Percentiles rank a stretch among this genome's conserved stretches.
Evolutionary conservation across 2,329 filamentous ascomycete species (phyloP).

Genomic region (Cladosporium halotolerans): DNA sequence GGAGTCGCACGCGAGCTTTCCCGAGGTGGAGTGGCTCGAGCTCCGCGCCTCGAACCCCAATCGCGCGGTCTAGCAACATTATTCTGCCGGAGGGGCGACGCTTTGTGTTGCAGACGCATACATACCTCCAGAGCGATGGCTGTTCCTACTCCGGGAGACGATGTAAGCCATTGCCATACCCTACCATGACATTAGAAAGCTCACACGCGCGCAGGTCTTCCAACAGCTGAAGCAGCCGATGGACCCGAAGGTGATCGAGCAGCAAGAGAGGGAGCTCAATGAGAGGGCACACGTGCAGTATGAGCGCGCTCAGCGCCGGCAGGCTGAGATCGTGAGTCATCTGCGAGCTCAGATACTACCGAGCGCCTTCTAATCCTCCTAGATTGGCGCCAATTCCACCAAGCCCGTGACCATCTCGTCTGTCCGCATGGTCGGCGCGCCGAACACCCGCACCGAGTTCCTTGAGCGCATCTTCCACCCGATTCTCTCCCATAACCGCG

Average conservation of each 20-base stretch:
- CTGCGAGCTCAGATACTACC: neutral
- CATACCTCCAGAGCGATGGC: neutral
- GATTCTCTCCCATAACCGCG: conserved; percentile 58
- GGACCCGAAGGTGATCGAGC: conserved; percentile 54
- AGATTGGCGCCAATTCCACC: conserved; percentile 77
- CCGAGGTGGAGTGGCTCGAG: conserved; percentile 7
- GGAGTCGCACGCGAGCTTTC: conserved; percentile 3
- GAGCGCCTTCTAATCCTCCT: neutral
- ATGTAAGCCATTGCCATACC: conserved; percentile 3
- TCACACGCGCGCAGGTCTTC: conserved; percentile 46
- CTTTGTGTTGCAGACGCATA: neutral
- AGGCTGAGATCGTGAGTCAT: conserved; percentile 56
- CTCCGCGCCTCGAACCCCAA: neutral
- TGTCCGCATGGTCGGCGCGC: conserved; percentile 74
- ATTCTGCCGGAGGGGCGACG: neutral
- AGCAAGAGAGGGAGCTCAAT: conserved; percentile 55
- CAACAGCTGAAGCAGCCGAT: conserved; percentile 52
- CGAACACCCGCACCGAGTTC: conserved; percentile 76
- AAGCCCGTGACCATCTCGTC: conserved; percentile 83
- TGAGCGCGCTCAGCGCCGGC: conserved; percentile 56
- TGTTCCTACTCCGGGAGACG: neutral
- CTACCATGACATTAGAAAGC: neutral
- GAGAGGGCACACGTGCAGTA: conserved; percentile 53
- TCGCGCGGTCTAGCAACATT: neutral
- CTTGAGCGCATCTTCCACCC: conserved; percentile 76